A percentile compares a stretch with the other conserved stretches of the same genome.
Conservation (phyloP, 345 rosid genomes). For the Eucalyptus cloeziana region DNA sequence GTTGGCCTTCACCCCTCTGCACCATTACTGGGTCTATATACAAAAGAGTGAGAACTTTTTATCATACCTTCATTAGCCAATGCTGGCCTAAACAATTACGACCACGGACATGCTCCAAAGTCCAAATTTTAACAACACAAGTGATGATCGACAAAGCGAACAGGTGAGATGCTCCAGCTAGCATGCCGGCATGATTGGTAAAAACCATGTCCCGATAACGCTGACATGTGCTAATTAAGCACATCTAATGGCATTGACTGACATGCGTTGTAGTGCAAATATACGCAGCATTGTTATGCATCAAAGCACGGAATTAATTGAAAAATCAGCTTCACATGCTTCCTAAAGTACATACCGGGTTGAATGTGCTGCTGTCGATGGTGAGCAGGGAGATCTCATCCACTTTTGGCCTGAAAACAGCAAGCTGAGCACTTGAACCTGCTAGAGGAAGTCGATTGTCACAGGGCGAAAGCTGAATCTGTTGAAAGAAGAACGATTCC, state of each 20-base stretch:
- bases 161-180: background rate
- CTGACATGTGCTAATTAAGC: background rate
- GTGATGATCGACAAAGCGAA: background rate
- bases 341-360: slow-evolving; percentile 29
- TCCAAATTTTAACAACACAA: background rate
- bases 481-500: slow-evolving; percentile 49
- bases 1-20: background rate
- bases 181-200: background rate
- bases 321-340: background rate
- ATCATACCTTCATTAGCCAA: background rate
- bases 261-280: background rate
- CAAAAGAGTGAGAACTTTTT: background rate
- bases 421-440: slow-evolving; percentile 34
- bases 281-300: background rate
- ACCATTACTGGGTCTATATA: background rate
- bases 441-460: slow-evolving; percentile 60
- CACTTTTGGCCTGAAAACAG: slow-evolving; percentile 69
- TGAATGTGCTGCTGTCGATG: slow-evolving; percentile 28
- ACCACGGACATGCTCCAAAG: background rate
- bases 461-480: slow-evolving; percentile 81
- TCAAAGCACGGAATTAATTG: background rate
- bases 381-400: slow-evolving; percentile 89
- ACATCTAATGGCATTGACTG: background rate
- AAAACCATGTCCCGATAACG: background rate
- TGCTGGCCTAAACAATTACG: background rate